Conservation (phyloP, 768 basidiomycete genomes). For the Thelephora ganbajun region DNA sequence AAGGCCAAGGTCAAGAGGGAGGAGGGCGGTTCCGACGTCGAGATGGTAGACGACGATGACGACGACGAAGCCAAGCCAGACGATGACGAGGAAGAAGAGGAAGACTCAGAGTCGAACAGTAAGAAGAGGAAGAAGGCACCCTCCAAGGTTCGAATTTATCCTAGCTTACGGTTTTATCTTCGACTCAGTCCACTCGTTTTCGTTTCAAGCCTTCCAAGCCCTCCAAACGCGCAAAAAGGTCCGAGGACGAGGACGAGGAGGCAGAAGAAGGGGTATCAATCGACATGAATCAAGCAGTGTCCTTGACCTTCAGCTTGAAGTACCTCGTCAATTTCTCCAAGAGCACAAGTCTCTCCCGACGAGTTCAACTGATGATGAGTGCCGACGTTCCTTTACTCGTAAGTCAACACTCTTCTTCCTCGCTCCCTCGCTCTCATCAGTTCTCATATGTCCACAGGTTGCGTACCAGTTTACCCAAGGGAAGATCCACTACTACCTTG, state of each 20-base stretch:
- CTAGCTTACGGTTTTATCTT: background rate
- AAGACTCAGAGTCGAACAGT: conserved; percentile 16
- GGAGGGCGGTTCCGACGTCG: conserved; percentile 22
- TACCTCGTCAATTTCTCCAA: conserved; percentile 97
- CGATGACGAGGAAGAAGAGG: conserved; percentile 21
- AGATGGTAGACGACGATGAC: conserved; percentile 17
- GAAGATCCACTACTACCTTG: conserved; percentile 86
- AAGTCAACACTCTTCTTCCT: conserved; percentile 13
- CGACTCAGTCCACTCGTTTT: background rate
- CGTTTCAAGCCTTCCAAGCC: conserved; percentile 21
- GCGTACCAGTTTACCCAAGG: conserved; percentile 86
- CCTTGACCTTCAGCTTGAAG: conserved; percentile 89
- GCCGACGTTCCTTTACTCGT: conserved; percentile 86
- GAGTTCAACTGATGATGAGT: conserved; percentile 78
- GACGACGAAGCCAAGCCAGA: conserved; percentile 23
- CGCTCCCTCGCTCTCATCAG: conserved; percentile 1
- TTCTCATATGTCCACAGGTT: conserved; percentile 33
- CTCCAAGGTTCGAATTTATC: conserved; percentile 27
- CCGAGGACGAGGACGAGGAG: conserved; percentile 32
- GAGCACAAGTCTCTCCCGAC: conserved; percentile 57
- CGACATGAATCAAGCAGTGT: conserved; percentile 83
- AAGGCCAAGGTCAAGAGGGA: conserved; percentile 39
- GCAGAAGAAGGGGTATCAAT: conserved; percentile 49
- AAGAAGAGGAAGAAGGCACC: conserved; percentile 59
- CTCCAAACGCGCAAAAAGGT: conserved; percentile 47